Conservation (phyloP, 768 basidiomycete species). For the Boletus reticuloceps region DNA sequence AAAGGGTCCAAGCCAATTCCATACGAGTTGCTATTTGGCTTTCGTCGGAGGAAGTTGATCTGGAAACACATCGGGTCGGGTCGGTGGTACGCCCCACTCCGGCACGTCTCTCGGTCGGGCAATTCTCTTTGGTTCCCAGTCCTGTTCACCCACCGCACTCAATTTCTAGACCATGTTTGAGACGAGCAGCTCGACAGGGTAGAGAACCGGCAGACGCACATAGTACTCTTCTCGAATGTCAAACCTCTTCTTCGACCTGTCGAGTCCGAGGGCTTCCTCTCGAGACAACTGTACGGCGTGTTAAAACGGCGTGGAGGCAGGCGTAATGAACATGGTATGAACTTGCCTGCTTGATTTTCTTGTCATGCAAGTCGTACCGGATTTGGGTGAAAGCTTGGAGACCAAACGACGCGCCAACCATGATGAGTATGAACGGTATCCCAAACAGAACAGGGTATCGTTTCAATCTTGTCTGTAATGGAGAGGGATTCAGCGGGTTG, state of each 20-base stretch:
- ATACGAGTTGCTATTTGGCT: background rate
- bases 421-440: slow-evolving; percentile 78
- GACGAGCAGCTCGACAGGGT: background rate
- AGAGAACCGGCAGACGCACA: slow-evolving; percentile 49
- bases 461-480: slow-evolving; percentile 40
- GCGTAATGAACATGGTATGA: too few relatives aligned
- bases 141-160: slow-evolving; percentile 57
- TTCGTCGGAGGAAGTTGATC: slow-evolving; percentile 14
- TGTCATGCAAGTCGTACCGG: slow-evolving; percentile 84
- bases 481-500: slow-evolving; percentile 32
- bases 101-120: slow-evolving; percentile 82
- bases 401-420: slow-evolving; percentile 85
- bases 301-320: background rate
- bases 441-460: slow-evolving; percentile 78
- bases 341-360: slow-evolving; percentile 68
- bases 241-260: slow-evolving; percentile 71
- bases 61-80: slow-evolving; percentile 30
- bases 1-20: too few relatives aligned
- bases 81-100: slow-evolving; percentile 88
- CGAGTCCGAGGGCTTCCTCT: slow-evolving; percentile 75
- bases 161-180: slow-evolving; percentile 44
- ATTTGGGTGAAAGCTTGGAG: slow-evolving; percentile 84
- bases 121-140: slow-evolving; percentile 89
- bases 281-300: slow-evolving; percentile 52
- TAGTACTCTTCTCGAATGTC: slow-evolving; percentile 97